phyloP scores from a whole-genome alignment of 768 basidiomycete genomes.

The Pisolithus tinctorius region DNA sequence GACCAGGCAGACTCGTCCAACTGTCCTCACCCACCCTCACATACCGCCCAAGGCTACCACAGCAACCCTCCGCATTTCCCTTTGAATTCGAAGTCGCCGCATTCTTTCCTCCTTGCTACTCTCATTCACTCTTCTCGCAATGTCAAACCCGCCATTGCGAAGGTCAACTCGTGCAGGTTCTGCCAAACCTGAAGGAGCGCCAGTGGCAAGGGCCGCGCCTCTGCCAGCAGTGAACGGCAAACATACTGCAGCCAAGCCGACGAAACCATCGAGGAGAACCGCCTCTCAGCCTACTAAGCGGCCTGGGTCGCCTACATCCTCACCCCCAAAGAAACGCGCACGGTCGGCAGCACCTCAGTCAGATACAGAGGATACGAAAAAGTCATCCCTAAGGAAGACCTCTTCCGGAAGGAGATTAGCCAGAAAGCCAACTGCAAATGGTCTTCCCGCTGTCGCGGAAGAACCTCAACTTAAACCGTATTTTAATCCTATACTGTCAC shows the following conservation, averaged over 20 bases:
- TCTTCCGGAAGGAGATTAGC: constrained; percentile 20
- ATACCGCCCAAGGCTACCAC: neutral
- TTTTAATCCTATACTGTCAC: constrained; percentile 59
- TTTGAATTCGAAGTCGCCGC: neutral
- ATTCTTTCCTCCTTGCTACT: constrained; percentile 1
- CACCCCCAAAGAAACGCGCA: constrained; percentile 43
- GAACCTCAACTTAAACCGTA: constrained; percentile 43
- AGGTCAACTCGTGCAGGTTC: constrained; percentile 50
- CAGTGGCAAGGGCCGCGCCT: constrained; percentile 23
- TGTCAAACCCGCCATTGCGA: constrained; percentile 35
- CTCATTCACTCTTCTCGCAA: constrained; percentile 20
- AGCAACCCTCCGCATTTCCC: neutral
- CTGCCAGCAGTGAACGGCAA: constrained; percentile 22
- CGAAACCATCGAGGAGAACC: constrained; percentile 22
- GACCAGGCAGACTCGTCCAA: neutral
- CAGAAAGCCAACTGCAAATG: constrained; percentile 25
- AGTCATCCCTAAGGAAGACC: constrained; percentile 19
- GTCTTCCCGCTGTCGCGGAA: constrained; percentile 24
- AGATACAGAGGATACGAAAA: constrained; percentile 35
- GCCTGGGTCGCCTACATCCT: constrained; percentile 41
- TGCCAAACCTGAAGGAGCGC: constrained; percentile 30
- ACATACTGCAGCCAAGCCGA: constrained; percentile 31
- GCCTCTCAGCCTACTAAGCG: constrained; percentile 36
- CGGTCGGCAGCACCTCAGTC: constrained; percentile 33
- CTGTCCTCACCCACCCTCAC: neutral